Evolutionary conservation across 495 filamentous ascomycete genomes (phyloP).

Genomic region (Xylaria palmicola): DNA sequence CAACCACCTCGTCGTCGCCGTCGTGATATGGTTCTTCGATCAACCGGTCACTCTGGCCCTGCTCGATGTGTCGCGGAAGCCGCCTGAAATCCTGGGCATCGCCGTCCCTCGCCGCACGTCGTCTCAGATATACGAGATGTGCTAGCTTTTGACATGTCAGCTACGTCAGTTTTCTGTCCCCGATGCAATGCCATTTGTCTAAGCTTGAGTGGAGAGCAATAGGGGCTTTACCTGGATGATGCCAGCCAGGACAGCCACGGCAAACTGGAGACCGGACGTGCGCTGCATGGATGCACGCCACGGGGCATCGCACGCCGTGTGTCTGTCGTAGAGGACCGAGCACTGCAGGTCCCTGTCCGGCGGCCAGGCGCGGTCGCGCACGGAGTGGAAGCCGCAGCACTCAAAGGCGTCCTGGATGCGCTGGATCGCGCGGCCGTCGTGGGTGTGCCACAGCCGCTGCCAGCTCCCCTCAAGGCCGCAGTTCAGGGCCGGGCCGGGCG

Average conservation of each 20-base stretch:
- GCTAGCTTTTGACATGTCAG: conserved; percentile 15
- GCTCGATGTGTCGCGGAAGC: conserved; percentile 2
- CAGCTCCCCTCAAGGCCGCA: conserved; percentile 57
- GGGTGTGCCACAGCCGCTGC: conserved; percentile 46
- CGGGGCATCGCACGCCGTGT: conserved; percentile 18
- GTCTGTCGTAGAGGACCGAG: conserved; percentile 5
- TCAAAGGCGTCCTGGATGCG: conserved; percentile 61
- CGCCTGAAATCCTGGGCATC: conserved; percentile 14
- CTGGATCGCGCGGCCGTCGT: conserved; percentile 52
- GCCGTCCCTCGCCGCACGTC: conserved; percentile 12
- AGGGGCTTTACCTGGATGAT: conserved; percentile 29
- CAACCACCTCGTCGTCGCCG: not conserved
- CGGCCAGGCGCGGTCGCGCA: conserved; percentile 59
- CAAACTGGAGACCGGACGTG: conserved; percentile 27
- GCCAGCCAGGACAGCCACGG: conserved; percentile 25
- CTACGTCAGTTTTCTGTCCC: not conserved
- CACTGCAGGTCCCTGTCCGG: conserved; percentile 3
- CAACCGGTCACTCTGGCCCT: conserved; percentile 12
- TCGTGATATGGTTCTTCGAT: conserved; percentile 20
- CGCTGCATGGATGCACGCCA: conserved; percentile 28
- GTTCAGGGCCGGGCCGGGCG: conserved; percentile 42
- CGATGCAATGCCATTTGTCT: too few species aligned
- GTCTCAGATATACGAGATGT: conserved; percentile 19
- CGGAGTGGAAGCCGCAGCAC: conserved; percentile 62
- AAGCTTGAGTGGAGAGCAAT: not conserved